These are phyloP conservation scores for Phytophthora meadii DNA, from an alignment of 352 stramenopile genomes.

Conservation along the genomic window DNA sequence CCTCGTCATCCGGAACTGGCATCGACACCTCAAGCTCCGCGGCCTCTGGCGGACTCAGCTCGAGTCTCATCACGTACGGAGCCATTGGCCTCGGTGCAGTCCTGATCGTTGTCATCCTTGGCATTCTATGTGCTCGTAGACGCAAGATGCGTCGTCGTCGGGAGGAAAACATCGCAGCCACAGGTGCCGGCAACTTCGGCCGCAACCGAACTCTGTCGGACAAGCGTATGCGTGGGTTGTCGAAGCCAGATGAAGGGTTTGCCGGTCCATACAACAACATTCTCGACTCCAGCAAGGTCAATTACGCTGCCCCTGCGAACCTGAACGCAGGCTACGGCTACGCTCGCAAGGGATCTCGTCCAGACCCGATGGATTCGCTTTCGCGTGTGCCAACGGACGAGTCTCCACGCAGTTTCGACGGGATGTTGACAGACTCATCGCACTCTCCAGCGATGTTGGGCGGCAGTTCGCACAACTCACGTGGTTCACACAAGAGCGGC, in stretches of 20 bases:
- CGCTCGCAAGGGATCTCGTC: conserved; percentile 38
- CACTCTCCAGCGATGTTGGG: conserved; percentile 57
- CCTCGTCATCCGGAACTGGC: conserved; percentile 19
- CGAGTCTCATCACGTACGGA: conserved; percentile 51
- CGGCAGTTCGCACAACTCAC: conserved; percentile 30
- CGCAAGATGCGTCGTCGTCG: conserved; percentile 44
- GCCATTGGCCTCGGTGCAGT: conserved; percentile 62
- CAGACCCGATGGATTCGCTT: conserved; percentile 46
- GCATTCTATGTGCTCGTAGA: conserved; percentile 54
- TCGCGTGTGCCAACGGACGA: conserved; percentile 50
- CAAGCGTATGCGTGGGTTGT: conserved; percentile 54
- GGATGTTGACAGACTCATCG: conserved; percentile 63
- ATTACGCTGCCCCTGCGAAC: conserved; percentile 15
- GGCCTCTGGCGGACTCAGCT: conserved; percentile 23
- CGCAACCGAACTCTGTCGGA: conserved; percentile 31
- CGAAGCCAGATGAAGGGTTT: conserved; percentile 52
- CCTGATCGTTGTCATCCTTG: conserved; percentile 59
- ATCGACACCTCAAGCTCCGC: conserved; percentile 26
- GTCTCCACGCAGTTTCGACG: conserved; percentile 54
- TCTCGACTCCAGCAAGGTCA: conserved; percentile 60
- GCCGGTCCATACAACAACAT: conserved; percentile 59
- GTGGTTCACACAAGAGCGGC: conserved; percentile 40
- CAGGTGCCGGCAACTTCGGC: conserved; percentile 26
- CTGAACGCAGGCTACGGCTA: conserved; percentile 31
- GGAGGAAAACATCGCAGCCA: conserved; percentile 24